phyloP scores from a whole-genome alignment of 2,329 filamentous ascomycete genomes.

The Apiospora pterosperma region DNA sequence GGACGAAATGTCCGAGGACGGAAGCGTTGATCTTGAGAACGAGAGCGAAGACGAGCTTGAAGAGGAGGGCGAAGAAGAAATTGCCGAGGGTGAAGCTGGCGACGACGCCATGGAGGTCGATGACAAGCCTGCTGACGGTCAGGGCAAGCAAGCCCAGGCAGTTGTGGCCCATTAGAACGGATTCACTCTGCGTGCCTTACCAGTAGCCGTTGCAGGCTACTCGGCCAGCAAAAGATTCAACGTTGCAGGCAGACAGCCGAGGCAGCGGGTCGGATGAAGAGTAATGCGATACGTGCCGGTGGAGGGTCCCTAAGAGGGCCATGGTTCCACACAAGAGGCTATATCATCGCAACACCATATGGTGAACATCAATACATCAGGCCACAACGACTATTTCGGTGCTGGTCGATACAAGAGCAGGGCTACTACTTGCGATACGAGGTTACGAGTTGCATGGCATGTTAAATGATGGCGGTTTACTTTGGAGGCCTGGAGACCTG shows the following conservation, averaged over 20 bases:
- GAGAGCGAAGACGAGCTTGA: slow-evolving; percentile 66
- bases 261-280: background rate
- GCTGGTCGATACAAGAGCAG: background rate
- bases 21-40: slow-evolving; percentile 69
- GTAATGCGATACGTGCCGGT: background rate
- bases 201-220: background rate
- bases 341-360: background rate
- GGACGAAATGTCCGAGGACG: slow-evolving; percentile 63
- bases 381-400: background rate
- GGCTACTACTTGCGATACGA: background rate
- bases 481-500: background rate
- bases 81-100: slow-evolving; percentile 15
- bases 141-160: slow-evolving; percentile 17
- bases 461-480: background rate
- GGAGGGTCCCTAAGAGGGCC: too few species aligned
- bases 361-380: background rate
- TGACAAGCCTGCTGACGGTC: slow-evolving; percentile 20
- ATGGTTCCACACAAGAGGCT: background rate
- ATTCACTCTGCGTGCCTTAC: background rate
- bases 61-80: slow-evolving; percentile 40
- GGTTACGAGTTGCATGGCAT: slow-evolving; percentile 3
- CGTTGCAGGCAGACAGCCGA: background rate
- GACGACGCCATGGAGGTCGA: slow-evolving; percentile 43
- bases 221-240: background rate
- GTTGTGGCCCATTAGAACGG: slow-evolving; percentile 21